Conservation (phyloP, 208 protist species). For the Angomonas ambiguus region DNA sequence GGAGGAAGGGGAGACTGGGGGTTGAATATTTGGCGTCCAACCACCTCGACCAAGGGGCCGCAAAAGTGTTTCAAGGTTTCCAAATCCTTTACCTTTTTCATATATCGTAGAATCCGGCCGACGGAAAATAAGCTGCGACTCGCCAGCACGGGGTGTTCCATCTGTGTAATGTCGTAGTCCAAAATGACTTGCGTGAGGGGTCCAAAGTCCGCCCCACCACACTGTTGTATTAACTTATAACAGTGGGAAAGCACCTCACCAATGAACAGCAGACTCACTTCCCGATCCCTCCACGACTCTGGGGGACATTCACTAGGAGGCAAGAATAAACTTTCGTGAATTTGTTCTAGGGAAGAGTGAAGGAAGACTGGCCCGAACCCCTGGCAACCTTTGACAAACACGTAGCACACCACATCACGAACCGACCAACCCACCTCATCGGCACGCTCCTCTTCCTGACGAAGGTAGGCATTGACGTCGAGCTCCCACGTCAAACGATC, state of each 20-base stretch:
- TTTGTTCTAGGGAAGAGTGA: constrained; percentile 25
- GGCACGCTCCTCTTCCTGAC: constrained; percentile 51
- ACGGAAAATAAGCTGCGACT: constrained; percentile 28
- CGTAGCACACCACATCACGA: constrained; percentile 36
- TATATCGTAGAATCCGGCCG: constrained; percentile 6
- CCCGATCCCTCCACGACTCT: constrained; percentile 22
- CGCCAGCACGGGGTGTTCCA: constrained; percentile 20
- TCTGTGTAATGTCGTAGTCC: constrained; percentile 19
- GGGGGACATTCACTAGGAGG: not conserved
- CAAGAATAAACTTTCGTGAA: constrained; percentile 27
- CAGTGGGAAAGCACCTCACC: constrained; percentile 30
- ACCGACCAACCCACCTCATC: constrained; percentile 33
- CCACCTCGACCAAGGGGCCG: not conserved
- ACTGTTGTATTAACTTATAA: constrained; percentile 18
- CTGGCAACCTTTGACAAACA: constrained; percentile 22
- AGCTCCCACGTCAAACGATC: constrained; percentile 24
- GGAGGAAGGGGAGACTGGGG: not conserved
- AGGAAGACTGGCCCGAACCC: constrained; percentile 44
- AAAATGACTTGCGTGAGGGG: constrained; percentile 31
- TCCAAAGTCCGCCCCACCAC: constrained; percentile 30
- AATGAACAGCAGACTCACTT: constrained; percentile 52
- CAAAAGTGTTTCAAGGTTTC: not conserved
- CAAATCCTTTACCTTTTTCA: not conserved
- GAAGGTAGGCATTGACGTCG: constrained; percentile 44
- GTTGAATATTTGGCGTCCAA: not conserved